Conservation (phyloP, 2,329 filamentous ascomycete species). For the Pseudogymnoascus sp. region DNA sequence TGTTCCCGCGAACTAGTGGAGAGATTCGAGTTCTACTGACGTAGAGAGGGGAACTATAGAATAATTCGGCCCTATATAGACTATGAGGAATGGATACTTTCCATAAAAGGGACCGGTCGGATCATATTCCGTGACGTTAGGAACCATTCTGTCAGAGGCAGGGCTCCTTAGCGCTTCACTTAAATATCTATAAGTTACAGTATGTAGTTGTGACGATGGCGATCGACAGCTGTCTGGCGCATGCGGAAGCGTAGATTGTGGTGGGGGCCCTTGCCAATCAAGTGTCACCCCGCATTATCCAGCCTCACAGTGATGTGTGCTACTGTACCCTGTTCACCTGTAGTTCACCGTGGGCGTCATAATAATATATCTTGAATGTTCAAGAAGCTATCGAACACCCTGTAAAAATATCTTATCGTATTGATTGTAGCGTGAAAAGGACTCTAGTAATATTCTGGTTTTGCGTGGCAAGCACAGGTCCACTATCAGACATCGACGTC, state of each 20-base stretch:
- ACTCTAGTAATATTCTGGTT: slow-evolving; percentile 4
- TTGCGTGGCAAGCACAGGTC: slow-evolving; percentile 5
- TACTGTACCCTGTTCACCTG: background rate
- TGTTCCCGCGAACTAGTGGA: slow-evolving; percentile 30
- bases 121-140: background rate
- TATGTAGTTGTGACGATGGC: slow-evolving; percentile 4
- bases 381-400: background rate
- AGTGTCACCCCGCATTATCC: slow-evolving; percentile 1
- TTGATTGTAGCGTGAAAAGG: background rate
- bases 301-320: background rate
- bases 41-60: slow-evolving; percentile 13
- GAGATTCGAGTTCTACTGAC: slow-evolving; percentile 30
- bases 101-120: background rate
- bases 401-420: background rate
- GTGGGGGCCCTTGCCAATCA: slow-evolving; percentile 3
- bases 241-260: slow-evolving; percentile 5
- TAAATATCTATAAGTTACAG: background rate
- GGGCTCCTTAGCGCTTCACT: background rate
- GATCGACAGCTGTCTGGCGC: slow-evolving; percentile 5
- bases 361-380: background rate
- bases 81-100: background rate
- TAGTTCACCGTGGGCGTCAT: slow-evolving; percentile 1
- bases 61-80: background rate
- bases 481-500: slow-evolving; percentile 4
- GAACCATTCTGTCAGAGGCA: background rate